Evolutionary conservation across 305 asterid genomes (phyloP), one percentile per base, ranked within the genome.

Genomic region (Rubia peregrina): DNA sequence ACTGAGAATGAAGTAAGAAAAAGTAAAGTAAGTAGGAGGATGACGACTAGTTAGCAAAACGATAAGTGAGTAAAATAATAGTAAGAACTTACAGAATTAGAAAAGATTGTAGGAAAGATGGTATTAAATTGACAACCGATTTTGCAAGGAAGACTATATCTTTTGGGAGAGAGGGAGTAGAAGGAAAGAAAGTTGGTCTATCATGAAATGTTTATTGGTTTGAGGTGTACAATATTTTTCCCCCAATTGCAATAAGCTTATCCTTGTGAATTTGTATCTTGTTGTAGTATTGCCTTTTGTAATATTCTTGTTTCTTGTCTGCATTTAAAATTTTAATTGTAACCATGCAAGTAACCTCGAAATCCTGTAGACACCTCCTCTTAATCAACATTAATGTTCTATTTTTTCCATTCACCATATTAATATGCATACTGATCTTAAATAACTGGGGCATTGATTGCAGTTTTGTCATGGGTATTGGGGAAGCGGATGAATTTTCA

Each of bases 401-500:
- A 49, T 49, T 49, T 49, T 49, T 49, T 5, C 17, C 9, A 59
- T 55, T 62, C 41, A 43, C 22, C 44, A 13, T 12, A 10, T 67
- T 44, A 16, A 19, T 46, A 16, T 43, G 40, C 38, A 21, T 30
- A 41, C 65, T 14, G 11, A 33, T 71, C 8, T 42, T 41, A 40
- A 48, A 65, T 42, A 65, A 71, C 67, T 70, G 21, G 51, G 44
- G n/a, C 71, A 21, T 73, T 12, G 59, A 69, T 77, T 85, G 83
- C 91, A 93, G 98, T 77, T 90, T 88, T 77, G 97, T 90, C 65
- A 90, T 93, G 97, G 97, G 97, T 48, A 90, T 93, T 66, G 95
- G 97, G 73, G 97, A 90, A 82, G 98, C 98, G 13, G 98, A 90
- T 84, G 97, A 96, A 78, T 93, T 93, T 84, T 93, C 98, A 51